Percentiles rank a stretch among this genome's conserved stretches.
Conservation (phyloP, 106 monocot genomes). For the Xerophyta viscosa region DNA sequence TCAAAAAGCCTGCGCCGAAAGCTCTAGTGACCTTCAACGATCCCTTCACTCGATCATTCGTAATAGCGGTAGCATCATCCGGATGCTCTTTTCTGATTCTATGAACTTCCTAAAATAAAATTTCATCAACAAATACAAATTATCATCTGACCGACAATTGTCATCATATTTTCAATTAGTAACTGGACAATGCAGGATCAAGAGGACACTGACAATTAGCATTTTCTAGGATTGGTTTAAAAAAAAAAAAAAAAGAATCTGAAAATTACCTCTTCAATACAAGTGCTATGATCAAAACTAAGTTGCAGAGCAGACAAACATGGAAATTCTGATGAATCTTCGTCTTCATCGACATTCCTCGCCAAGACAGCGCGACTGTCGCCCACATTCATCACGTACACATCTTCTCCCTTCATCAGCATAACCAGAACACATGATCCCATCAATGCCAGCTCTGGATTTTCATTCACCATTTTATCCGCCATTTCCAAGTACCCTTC, state of each 20-base stretch:
- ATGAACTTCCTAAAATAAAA: slow-evolving; percentile 51
- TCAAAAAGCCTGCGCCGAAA: slow-evolving; percentile 52
- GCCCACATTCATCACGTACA: slow-evolving; percentile 89
- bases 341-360: slow-evolving; percentile 14
- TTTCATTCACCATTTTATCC: slow-evolving; percentile 60
- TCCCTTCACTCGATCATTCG: slow-evolving; percentile 46
- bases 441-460: slow-evolving; percentile 92
- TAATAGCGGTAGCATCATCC: slow-evolving; percentile 51
- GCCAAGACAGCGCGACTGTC: slow-evolving; percentile 81
- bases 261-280: slow-evolving; percentile 39
- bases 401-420: slow-evolving; percentile 91
- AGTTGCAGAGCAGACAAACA: slow-evolving; percentile 55
- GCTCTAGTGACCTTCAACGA: slow-evolving; percentile 52
- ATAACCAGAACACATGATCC: slow-evolving; percentile 90
- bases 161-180: too few relatives aligned
- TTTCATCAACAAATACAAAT: neutral
- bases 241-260: too few relatives aligned
- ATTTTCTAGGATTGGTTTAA: too few relatives aligned
- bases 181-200: too few relatives aligned
- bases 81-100: slow-evolving; percentile 77
- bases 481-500: slow-evolving; percentile 46
- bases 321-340: slow-evolving; percentile 17
- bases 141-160: too few relatives aligned
- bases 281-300: slow-evolving; percentile 81
- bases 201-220: too few relatives aligned